Evolutionary conservation across 768 basidiomycete genomes (phyloP).

Genomic region (Obba rivulosa): DNA sequence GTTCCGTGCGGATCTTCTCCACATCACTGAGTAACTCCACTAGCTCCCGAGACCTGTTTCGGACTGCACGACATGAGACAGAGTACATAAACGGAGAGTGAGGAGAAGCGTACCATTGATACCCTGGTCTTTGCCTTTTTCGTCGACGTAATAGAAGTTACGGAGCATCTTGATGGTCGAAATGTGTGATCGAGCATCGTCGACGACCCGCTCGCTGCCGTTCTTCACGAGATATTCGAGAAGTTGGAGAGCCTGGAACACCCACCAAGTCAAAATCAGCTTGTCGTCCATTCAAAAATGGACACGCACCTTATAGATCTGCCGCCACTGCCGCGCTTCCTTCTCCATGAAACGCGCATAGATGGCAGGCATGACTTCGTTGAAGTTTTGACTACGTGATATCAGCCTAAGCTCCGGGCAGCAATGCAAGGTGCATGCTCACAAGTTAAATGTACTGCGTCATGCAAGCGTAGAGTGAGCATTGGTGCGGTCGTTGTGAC

Average conservation of each 20-base stretch:
- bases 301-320: slow-evolving; percentile 86
- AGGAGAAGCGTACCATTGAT: slow-evolving; percentile 67
- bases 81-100: background rate
- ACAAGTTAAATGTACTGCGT: slow-evolving; percentile 98
- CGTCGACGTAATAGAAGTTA: slow-evolving; percentile 97
- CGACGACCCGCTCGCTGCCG: slow-evolving; percentile 95
- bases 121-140: slow-evolving; percentile 98
- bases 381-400: slow-evolving; percentile 81
- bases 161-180: slow-evolving; percentile 96
- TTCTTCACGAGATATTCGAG: slow-evolving; percentile 96
- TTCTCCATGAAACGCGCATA: slow-evolving; percentile 97
- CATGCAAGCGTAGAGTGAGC: background rate
- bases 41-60: slow-evolving; percentile 89
- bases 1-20: slow-evolving; percentile 82
- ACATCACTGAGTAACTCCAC: slow-evolving; percentile 90
- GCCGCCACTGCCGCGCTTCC: slow-evolving; percentile 96
- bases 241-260: slow-evolving; percentile 73
- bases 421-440: slow-evolving; percentile 25
- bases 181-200: slow-evolving; percentile 92
- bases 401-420: background rate
- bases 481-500: background rate
- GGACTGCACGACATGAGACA: slow-evolving; percentile 50
- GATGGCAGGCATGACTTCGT: slow-evolving; percentile 98
- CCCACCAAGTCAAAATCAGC: background rate
- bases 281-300: background rate